Conservation (phyloP, 1,284 basidiomycete genomes). For the Papiliotrema flavescens region DNA sequence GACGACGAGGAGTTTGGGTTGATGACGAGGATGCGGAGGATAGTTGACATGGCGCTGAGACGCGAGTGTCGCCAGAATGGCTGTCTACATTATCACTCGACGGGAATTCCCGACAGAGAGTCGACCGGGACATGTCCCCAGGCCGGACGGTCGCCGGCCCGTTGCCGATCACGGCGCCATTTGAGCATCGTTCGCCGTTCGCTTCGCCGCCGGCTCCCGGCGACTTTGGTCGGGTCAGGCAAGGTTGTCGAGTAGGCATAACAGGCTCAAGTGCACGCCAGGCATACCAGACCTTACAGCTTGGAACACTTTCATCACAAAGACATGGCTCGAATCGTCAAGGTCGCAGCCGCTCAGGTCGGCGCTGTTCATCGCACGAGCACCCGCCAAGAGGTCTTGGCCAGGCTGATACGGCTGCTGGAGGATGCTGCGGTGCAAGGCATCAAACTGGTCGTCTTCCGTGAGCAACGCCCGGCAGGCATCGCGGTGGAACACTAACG, state of each 20-base stretch:
- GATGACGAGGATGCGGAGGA: conserved; percentile 11
- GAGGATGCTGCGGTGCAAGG: conserved; percentile 21
- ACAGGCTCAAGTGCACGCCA: too few relatives aligned
- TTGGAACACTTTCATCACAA: neutral
- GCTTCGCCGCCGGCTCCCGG: too few relatives aligned
- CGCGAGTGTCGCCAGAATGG: too few relatives aligned
- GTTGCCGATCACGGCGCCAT: too few relatives aligned
- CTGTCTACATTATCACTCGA: too few relatives aligned
- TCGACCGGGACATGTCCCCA: too few relatives aligned
- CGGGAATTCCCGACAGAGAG: too few relatives aligned
- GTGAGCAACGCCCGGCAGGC: conserved; percentile 11
- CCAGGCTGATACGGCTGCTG: conserved; percentile 26
- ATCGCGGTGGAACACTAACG: neutral
- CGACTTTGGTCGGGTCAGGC: too few relatives aligned
- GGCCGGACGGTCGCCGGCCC: too few relatives aligned
- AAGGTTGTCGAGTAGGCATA: too few relatives aligned
- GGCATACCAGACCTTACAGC: too few relatives aligned
- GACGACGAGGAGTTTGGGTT: conserved; percentile 26
- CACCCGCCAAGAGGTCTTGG: conserved; percentile 21
- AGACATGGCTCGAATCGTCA: conserved; percentile 26
- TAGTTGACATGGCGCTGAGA: neutral
- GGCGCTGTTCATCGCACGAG: conserved; percentile 33
- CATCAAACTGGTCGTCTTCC: conserved; percentile 38
- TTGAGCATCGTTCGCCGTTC: too few relatives aligned
- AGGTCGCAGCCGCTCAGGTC: conserved; percentile 40